Percentiles rank a stretch among this genome's conserved stretches.
Evolutionary conservation across 192 early-diverging fungal species (phyloP).

Genomic region (Podila verticillata): DNA sequence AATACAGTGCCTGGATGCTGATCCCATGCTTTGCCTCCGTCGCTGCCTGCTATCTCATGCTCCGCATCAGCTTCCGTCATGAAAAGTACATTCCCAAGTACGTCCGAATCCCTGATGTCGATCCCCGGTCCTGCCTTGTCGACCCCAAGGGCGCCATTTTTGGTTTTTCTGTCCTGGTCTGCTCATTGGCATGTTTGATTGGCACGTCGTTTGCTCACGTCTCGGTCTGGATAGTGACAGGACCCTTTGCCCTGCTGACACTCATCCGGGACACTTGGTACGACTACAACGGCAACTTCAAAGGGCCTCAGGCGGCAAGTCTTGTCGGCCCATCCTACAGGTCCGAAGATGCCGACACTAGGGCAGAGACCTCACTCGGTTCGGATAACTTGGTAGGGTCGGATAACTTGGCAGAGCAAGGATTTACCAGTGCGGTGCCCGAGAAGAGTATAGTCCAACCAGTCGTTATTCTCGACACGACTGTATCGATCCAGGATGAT

Average conservation of each 20-base stretch:
- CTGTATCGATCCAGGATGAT: not conserved
- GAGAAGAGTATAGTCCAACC: conserved; percentile 21
- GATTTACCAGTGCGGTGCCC: conserved; percentile 19
- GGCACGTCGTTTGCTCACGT: conserved; percentile 74
- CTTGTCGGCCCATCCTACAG: not conserved
- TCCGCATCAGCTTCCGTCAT: conserved; percentile 62
- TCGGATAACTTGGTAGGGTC: not conserved
- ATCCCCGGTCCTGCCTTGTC: conserved; percentile 61
- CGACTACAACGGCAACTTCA: conserved; percentile 55
- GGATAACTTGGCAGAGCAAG: conserved; percentile 17
- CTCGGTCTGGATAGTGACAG: conserved; percentile 79
- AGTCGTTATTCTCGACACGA: not conserved
- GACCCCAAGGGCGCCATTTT: conserved; percentile 71
- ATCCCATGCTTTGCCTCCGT: conserved; percentile 71
- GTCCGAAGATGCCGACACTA: not conserved
- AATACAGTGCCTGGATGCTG: conserved; percentile 88
- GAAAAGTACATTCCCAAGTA: conserved; percentile 58
- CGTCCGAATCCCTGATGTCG: conserved; percentile 53
- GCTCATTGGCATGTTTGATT: conserved; percentile 73
- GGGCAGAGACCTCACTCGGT: not conserved
- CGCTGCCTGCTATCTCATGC: conserved; percentile 60
- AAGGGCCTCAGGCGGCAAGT: conserved; percentile 10
- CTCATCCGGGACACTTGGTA: conserved; percentile 65
- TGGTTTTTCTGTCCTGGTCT: conserved; percentile 62
- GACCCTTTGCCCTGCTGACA: conserved; percentile 78